A percentile compares a stretch with the other conserved stretches of the same genome.
Conservation (phyloP, 345 rosid species). For the Hibiscus tridactylites region DNA sequence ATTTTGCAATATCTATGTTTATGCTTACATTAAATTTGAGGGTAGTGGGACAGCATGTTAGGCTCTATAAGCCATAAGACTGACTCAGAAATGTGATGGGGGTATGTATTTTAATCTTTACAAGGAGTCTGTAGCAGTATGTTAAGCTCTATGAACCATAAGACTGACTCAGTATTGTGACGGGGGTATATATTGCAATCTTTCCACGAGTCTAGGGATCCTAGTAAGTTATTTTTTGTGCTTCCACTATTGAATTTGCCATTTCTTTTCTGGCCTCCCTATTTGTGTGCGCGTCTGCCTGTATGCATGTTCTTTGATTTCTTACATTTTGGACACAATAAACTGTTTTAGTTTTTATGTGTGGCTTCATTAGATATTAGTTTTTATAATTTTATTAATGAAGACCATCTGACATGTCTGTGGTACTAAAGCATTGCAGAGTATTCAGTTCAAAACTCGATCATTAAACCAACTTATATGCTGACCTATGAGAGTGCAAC, state of each 20-base stretch:
- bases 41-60: background rate
- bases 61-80: background rate
- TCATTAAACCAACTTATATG: slow-evolving; percentile 90
- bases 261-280: background rate
- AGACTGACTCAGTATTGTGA: background rate
- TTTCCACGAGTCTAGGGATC: background rate
- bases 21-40: background rate
- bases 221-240: background rate
- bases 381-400: background rate
- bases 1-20: background rate
- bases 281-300: background rate
- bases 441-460: slow-evolving; percentile 64
- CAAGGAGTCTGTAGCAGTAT: background rate
- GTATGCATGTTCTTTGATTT: slow-evolving; percentile 1
- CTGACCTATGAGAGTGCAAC: slow-evolving; percentile 94
- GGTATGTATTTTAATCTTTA: background rate
- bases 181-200: background rate
- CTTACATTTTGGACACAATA: background rate
- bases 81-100: background rate
- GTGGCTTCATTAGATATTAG: background rate
- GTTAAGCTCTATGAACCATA: background rate
- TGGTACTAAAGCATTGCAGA: slow-evolving; percentile 67
- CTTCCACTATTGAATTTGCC: background rate
- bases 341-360: background rate
- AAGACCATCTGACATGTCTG: slow-evolving; percentile 9